Evolutionary conservation across 345 rosid species (phyloP).

Genomic region (Dimocarpus longan): DNA sequence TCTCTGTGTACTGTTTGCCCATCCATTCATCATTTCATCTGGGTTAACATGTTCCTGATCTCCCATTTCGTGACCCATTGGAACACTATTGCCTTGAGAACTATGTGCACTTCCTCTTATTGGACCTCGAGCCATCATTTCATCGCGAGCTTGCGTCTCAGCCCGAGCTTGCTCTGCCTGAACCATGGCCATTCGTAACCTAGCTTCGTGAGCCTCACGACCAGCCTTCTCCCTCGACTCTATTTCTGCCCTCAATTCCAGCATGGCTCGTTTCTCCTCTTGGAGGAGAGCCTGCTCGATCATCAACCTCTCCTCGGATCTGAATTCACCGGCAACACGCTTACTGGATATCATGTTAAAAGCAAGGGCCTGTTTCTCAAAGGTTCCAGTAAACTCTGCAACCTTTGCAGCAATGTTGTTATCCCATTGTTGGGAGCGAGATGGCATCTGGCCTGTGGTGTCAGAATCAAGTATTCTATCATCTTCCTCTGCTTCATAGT

Average conservation of each 20-base stretch:
- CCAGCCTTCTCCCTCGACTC: constrained; percentile 85
- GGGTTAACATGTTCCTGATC: constrained; percentile 67
- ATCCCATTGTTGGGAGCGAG: constrained; percentile 93
- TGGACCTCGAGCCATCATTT: constrained; percentile 65
- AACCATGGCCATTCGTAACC: constrained; percentile 71
- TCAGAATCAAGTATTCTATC: constrained; percentile 86
- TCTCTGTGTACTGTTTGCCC: constrained; percentile 68
- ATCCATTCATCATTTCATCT: constrained; percentile 90
- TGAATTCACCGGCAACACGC: constrained; percentile 62
- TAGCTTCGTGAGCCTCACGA: constrained; percentile 67
- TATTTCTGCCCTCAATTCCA: constrained; percentile 61
- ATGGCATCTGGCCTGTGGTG: constrained; percentile 69
- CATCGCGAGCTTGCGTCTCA: constrained; percentile 70
- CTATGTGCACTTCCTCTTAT: constrained; percentile 67
- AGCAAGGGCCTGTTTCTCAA: constrained; percentile 82
- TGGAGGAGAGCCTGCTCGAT: constrained; percentile 72
- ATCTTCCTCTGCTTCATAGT: constrained; percentile 97
- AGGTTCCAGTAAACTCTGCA: constrained; percentile 77
- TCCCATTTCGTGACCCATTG: constrained; percentile 66
- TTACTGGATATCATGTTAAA: constrained; percentile 77
- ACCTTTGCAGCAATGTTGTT: constrained; percentile 85
- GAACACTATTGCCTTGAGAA: constrained; percentile 51
- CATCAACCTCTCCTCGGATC: constrained; percentile 83
- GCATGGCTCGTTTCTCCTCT: constrained; percentile 62
- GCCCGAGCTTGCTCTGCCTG: constrained; percentile 76